Evolutionary conservation across 2,329 filamentous ascomycete genomes (phyloP).

Genomic region (Westerdykella sp.): DNA sequence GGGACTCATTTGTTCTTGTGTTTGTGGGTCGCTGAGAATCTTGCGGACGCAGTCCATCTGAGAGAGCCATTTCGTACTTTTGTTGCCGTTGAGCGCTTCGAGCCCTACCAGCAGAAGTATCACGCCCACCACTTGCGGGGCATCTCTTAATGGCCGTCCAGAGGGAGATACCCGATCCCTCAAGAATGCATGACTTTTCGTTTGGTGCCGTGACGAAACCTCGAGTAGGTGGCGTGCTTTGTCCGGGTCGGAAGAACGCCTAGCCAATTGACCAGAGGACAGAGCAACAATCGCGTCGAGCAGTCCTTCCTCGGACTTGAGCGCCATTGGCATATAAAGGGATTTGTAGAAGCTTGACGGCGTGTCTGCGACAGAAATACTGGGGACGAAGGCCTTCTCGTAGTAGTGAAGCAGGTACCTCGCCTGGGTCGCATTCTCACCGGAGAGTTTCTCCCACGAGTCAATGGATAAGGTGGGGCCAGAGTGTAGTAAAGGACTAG

Average conservation of each 20-base stretch:
- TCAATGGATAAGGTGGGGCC: slow-evolving; percentile 19
- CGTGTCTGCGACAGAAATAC: slow-evolving; percentile 32
- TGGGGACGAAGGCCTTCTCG: slow-evolving; percentile 32
- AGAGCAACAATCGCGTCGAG: slow-evolving; percentile 32
- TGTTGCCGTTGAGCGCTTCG: slow-evolving; percentile 31
- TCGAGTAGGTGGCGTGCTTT: slow-evolving; percentile 24
- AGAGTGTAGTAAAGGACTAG: not conserved
- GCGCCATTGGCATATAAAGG: slow-evolving; percentile 34
- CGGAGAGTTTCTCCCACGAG: slow-evolving; percentile 26
- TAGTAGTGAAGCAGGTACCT: slow-evolving; percentile 32
- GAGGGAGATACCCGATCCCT: slow-evolving; percentile 22
- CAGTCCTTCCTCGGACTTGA: slow-evolving; percentile 27
- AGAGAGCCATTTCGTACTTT: slow-evolving; percentile 31
- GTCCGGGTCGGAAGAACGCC: slow-evolving; percentile 20
- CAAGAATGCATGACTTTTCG: slow-evolving; percentile 29
- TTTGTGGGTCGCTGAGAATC: slow-evolving; percentile 18
- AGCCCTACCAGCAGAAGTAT: slow-evolving; percentile 31
- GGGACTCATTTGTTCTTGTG: slow-evolving; percentile 18
- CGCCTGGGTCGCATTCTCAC: slow-evolving; percentile 18
- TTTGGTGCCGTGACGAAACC: slow-evolving; percentile 28
- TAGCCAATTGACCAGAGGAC: slow-evolving; percentile 31
- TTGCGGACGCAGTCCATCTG: slow-evolving; percentile 30
- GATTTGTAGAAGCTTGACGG: slow-evolving; percentile 32
- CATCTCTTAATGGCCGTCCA: slow-evolving; percentile 21
- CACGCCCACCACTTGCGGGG: slow-evolving; percentile 30